Evolutionary conservation across 371 early-diverging fungal species (phyloP), one percentile per base, ranked within the genome.

Genomic region (Mucor mucedo): DNA sequence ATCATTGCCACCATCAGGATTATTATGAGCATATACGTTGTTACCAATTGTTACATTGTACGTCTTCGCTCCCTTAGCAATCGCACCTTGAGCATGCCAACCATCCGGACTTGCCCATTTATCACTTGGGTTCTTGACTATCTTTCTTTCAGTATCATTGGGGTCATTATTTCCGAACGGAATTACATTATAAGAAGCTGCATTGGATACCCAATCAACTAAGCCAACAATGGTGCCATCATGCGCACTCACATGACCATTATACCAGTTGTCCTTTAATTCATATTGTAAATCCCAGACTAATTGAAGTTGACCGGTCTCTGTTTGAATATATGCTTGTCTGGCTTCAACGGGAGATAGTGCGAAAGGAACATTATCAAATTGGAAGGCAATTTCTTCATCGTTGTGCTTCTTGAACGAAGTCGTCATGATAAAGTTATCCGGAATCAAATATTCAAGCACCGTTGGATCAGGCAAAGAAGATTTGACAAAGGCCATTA

Each of bases 201-300:
- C 87, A 71, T 93, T 88, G 14, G 87, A 69, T 8, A 93, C 93
- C 97, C 97, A 98, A 78, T 96, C 95, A 13, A 94, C 76, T 28
- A 98, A 78, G 41, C 85, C 76, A 42, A 91, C 60, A 10, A 96
- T 80, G 60, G 88, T 75, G 42, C 91, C 91, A 57, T 82, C 84
- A 62, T 80, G 77, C 11, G 95, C 89, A 63, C 91, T 83, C 42
- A 98, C 84, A 54, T 93, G 93, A 11, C 88, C 92, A 65, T 92
- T 87, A 80, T 89, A 93, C 95, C 95, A 97, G 77, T 94, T 87
- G 69, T 94, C 90, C 55, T 88, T 79, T 78, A 95, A 81, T 71
- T 97, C 94, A n/a, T 94, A 77, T 62, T 93, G 86, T 58, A 96
- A 66, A 67, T 94, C 95, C 90, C 95, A 97, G 39, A 94, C 92